Conservation (phyloP, 228 moss, liverwort and hornwort species). For the Sphagnum fallax region DNA sequence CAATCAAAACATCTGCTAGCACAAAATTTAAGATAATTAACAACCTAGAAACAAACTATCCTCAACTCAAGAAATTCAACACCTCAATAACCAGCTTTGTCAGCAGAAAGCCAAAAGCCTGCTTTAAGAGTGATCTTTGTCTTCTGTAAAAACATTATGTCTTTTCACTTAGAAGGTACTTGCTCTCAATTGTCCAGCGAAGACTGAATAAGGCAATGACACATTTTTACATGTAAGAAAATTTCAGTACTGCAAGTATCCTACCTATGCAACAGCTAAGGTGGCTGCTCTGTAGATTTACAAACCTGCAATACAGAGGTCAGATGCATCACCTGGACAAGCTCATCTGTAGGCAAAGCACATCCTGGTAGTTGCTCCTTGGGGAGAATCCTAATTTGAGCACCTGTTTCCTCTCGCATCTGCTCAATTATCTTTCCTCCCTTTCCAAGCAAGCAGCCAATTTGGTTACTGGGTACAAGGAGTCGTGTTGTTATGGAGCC, state of each 20-base stretch:
- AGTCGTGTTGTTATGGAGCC: conserved; percentile 73
- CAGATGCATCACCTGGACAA: conserved; percentile 68
- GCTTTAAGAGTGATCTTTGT: background rate
- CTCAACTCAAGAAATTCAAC: no score
- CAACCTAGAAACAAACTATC: no score
- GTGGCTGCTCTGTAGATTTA: background rate
- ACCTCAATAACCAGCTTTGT: no score
- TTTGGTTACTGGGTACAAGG: conserved; percentile 94
- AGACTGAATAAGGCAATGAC: background rate
- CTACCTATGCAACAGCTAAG: no score
- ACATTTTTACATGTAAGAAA: no score
- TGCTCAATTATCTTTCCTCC: conserved; percentile 96
- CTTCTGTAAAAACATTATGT: background rate
- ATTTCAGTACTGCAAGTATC: no score
- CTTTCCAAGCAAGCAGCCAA: conserved; percentile 93
- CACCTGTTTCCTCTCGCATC: conserved; percentile 89
- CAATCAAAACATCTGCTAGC: no score
- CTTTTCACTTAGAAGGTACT: background rate
- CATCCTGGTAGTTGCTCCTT: conserved; percentile 94
- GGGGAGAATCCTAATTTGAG: conserved; percentile 94
- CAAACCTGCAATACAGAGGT: background rate
- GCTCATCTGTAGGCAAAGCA: conserved; percentile 84
- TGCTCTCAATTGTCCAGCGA: background rate
- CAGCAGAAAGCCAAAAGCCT: no score
- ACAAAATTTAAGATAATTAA: no score